phyloP scores from a whole-genome alignment of 306 rosid genomes.

The Lablab purpureus region DNA sequence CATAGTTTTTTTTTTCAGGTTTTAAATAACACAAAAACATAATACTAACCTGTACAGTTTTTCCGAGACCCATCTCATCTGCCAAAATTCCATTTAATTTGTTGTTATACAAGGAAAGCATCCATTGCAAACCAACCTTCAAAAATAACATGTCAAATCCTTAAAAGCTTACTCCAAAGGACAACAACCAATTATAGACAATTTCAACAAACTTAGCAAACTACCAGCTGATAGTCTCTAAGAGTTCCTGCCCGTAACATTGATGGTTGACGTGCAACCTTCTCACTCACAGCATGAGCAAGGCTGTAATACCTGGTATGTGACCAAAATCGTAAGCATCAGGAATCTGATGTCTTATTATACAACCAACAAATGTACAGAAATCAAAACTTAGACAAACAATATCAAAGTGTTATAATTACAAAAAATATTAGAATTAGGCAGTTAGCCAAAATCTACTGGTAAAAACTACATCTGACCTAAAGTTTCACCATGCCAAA shows the following conservation, averaged over 20 bases:
- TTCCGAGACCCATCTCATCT: constrained; percentile 99
- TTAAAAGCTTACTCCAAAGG: constrained; percentile 34
- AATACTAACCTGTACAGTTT: constrained; percentile 90
- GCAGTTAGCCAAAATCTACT: constrained; percentile 11
- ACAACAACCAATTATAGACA: constrained; percentile 25
- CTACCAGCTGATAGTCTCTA: constrained; percentile 98
- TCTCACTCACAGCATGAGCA: constrained; percentile 98
- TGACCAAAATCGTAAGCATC: constrained; percentile 34
- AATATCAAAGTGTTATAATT: constrained; percentile 2
- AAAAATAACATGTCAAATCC: constrained; percentile 36
- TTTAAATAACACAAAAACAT: constrained; percentile 27
- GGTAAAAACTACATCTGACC: background rate
- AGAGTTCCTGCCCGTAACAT: constrained; percentile 92
- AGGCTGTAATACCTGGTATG: constrained; percentile 87
- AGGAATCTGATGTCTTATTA: constrained; percentile 35
- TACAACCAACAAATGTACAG: constrained; percentile 26
- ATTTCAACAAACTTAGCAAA: constrained; percentile 50
- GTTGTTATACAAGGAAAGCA: constrained; percentile 98
- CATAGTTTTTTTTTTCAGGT: constrained; percentile 18
- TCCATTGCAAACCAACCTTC: constrained; percentile 99
- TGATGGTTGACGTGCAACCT: constrained; percentile 85
- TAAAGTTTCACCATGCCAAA: constrained; percentile 17
- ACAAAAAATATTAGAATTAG: background rate
- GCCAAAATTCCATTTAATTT: constrained; percentile 97
- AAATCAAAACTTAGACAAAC: constrained; percentile 28